Conservation (phyloP, 1,284 basidiomycete genomes). For the Ustilago sp. region DNA sequence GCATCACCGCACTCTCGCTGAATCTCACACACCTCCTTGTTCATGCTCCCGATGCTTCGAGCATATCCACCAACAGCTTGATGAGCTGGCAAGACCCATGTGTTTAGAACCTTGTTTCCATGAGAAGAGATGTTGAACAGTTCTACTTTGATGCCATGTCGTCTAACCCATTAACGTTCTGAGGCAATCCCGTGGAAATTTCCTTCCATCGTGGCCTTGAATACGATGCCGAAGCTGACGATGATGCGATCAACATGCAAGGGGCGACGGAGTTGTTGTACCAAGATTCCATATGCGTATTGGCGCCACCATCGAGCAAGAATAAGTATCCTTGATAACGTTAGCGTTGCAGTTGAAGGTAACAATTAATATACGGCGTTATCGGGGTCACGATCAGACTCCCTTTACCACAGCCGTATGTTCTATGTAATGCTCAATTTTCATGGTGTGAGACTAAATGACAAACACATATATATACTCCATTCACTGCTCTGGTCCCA, state of each 20-base stretch:
- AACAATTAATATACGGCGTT: too few relatives aligned
- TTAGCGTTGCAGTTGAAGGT: not conserved
- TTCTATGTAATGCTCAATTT: too few relatives aligned
- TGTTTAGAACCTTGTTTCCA: not conserved
- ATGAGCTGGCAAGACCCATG: slow-evolving; percentile 2
- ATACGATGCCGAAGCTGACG: not conserved
- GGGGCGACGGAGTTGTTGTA: not conserved
- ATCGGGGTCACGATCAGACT: too few relatives aligned
- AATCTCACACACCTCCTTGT: slow-evolving; percentile 1
- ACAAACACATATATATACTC: too few relatives aligned
- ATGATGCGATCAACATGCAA: not conserved
- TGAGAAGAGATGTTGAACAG: slow-evolving; percentile 4
- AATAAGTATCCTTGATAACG: not conserved
- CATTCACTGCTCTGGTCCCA: too few relatives aligned
- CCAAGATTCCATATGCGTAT: not conserved
- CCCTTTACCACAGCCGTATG: too few relatives aligned
- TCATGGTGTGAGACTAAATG: too few relatives aligned
- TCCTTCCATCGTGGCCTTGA: not conserved
- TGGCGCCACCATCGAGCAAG: slow-evolving; percentile 3
- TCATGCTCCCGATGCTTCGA: slow-evolving; percentile 2
- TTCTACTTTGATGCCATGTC: not conserved
- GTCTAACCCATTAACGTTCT: not conserved
- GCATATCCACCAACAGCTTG: not conserved
- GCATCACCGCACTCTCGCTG: not conserved
- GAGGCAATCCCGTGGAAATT: not conserved